Evolutionary conservation across 106 monocot genomes (phyloP), one percentile per base, ranked within the genome.

Genomic region (Allium fistulosum): DNA sequence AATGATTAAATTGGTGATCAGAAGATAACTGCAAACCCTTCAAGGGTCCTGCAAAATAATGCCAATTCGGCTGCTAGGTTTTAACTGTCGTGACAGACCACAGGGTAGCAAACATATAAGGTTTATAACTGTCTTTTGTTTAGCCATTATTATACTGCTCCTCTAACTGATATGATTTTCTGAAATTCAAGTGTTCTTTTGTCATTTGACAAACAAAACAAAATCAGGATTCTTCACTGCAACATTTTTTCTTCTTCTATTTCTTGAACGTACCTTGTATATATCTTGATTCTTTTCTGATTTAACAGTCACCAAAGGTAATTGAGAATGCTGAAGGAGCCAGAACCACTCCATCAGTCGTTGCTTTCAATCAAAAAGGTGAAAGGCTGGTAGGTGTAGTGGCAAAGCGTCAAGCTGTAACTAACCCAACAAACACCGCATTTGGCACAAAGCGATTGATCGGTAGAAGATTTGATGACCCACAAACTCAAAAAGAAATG

Each of bases 261-360:
- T 37, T 37, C 4, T 37, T 37, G 37, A 37, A 37, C 5, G 5
- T 37, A 37, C 37, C 37, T 4, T 37, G 5, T 2, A 37, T 37
- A 37, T 37, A 37, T 37, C 5, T 5, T 37, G 2, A 4, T 37
- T 37, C 37, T 37, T 37, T 37, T 37, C 37, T 37, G 37, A 5
- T 37, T 37, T 37, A 9, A 10, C 70, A 87, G 87, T 81, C 28
- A 7, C 75, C 87, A 50, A 83, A 81, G 47, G 87, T 87, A 57
- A 87, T 87, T 62, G 87, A 87, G 66, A 87, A 87, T 70, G 78
- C 87, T 2, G 83, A 87, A 80, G 87, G 87, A 66, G 72, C 78
- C 52, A 83, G 87, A 65, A 87, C 87, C 8, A 87, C 87, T 27
- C 87, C 87, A 57, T 87, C 87, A 10, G 78, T 87, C 48, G 83